Percentiles rank a stretch among this genome's conserved stretches.
phyloP scores from a whole-genome alignment of 345 rosid genomes.

The Viola odorata region DNA sequence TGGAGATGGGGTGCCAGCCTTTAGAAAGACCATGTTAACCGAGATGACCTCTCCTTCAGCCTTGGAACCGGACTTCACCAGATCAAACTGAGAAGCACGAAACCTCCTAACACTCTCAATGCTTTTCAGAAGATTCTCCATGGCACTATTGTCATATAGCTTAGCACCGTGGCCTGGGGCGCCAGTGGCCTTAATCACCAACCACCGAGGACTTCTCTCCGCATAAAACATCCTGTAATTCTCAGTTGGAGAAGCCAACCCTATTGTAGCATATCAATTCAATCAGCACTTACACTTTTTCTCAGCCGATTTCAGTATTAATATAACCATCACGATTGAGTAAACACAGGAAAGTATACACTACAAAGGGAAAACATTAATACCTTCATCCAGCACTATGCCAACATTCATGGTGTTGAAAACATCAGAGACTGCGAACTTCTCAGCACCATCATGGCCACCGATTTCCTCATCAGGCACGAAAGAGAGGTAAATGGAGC shows the following conservation, averaged over 20 bases:
- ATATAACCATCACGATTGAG: not conserved
- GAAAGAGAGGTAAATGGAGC: constrained; percentile 70
- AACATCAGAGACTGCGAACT: constrained; percentile 52
- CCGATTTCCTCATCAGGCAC: constrained; percentile 96
- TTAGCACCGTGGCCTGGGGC: constrained; percentile 95
- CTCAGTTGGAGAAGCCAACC: constrained; percentile 66
- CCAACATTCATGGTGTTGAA: constrained; percentile 68
- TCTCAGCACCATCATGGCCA: constrained; percentile 79
- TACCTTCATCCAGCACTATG: constrained; percentile 89
- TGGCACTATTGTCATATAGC: constrained; percentile 82
- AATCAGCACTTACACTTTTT: no score
- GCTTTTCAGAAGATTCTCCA: constrained; percentile 86
- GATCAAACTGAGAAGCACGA: constrained; percentile 85
- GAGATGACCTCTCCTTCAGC: constrained; percentile 89
- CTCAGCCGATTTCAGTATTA: no score
- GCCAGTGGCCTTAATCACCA: constrained; percentile 83
- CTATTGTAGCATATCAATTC: constrained; percentile 24
- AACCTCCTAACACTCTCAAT: constrained; percentile 77
- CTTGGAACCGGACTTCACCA: constrained; percentile 71
- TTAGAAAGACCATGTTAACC: constrained; percentile 71
- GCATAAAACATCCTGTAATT: constrained; percentile 66
- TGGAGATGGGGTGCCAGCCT: constrained; percentile 96
- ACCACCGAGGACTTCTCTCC: constrained; percentile 86
- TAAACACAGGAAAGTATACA: not conserved
- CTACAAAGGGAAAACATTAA: not conserved